Base-by-base conservation (phyloP, 2,329 filamentous ascomycete genomes). In the Chaetomiaceae sp. region DNA sequence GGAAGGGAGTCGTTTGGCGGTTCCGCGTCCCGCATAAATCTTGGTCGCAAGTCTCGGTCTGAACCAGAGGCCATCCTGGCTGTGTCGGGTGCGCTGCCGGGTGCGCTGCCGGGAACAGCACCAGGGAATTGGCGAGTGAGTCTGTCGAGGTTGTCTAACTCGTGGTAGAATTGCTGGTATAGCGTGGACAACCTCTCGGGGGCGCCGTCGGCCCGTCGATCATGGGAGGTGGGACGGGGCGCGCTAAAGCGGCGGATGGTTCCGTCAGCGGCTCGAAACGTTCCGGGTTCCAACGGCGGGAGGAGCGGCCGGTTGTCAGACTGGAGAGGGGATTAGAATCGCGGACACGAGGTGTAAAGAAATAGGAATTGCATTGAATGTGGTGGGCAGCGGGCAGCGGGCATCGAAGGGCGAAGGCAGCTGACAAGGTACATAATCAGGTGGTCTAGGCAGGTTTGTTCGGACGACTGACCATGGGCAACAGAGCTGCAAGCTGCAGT, bases 141-240 rank as follows among this genome's bases (percentile, higher is more conserved):
- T 46, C 59, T 61, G 52, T 62, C 59, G 50, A 67, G 56, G 48
- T 58, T 61, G 52, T 62, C 59, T 49, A 67, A 55, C 48, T 58
- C 62, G 29, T 63, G 62, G 59, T 72, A 66, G 49, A 67, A 72
- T 54, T 70, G 66, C 57, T 71, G 71, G 69, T 75, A 69, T 46
- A 69, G 68, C 59, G 71, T 65, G 56, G 68, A 71, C 44, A 75
- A 61, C 63, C 75, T 71, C 58, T 71, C 71, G 23, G 72, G 75
- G 18, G 70, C 69, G 45, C 69, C 73, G 40, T 73, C 68, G 37
- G 71, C 63, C 51, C 65, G 61, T 56, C 67, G 62, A 14, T 50
- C 54, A 56, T 67, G 56, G 51, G 68, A 61, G 57, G 68, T 62
- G 55, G 69, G 67, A 62, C 73, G 67, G 61, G 73, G 67, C 49